Percentiles rank a stretch among this genome's conserved stretches.
These are phyloP conservation scores for Ormosia emarginata DNA, from an alignment of 306 rosid species.

Conservation along the genomic window DNA sequence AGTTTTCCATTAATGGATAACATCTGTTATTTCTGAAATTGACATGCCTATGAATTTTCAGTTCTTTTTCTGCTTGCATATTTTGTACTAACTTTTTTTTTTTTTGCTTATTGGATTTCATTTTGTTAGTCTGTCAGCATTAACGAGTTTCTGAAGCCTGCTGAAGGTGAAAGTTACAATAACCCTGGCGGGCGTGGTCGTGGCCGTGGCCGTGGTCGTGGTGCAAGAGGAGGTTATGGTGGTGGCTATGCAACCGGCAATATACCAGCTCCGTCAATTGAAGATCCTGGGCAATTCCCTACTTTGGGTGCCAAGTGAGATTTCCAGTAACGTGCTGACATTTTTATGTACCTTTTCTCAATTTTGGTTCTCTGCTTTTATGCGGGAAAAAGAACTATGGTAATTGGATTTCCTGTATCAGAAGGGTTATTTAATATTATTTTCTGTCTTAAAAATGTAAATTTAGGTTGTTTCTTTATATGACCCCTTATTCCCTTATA, in stretches of 20 bases:
- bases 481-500: conserved; percentile 2
- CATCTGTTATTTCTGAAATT: too few relatives aligned
- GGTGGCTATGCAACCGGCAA: conserved; percentile 37
- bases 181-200: conserved; percentile 61
- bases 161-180: conserved; percentile 55
- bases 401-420: conserved; percentile 46
- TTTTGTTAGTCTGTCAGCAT: conserved; percentile 59
- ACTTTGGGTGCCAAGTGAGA: conserved; percentile 70
- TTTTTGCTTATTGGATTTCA: neutral
- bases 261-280: conserved; percentile 54
- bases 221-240: conserved; percentile 58
- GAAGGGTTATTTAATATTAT: neutral
- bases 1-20: neutral
- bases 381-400: conserved; percentile 41
- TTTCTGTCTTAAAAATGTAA: conserved; percentile 36
- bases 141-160: conserved; percentile 72
- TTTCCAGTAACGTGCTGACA: conserved; percentile 19
- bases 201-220: conserved; percentile 57
- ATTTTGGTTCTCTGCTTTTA: conserved; percentile 40
- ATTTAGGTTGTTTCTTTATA: conserved; percentile 28
- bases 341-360: conserved; percentile 2
- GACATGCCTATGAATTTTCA: neutral
- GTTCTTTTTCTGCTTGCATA: neutral
- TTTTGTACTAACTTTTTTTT: neutral
- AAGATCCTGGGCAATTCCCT: conserved; percentile 68